Conservation (phyloP, 805 yeast species). For the Huiozyma sinensis region DNA sequence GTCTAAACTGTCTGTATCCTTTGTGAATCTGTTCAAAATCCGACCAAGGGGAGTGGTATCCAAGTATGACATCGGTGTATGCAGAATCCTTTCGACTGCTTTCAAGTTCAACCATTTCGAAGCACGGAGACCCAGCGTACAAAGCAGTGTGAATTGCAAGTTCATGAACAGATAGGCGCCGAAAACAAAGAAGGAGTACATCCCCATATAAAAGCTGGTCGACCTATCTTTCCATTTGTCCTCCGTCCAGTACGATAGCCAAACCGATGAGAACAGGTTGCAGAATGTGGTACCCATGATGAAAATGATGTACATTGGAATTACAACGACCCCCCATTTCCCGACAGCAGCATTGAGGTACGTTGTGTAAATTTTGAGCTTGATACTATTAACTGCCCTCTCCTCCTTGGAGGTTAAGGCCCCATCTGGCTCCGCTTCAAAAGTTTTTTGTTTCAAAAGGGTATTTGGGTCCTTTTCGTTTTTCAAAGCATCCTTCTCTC, state of each 20-base stretch:
- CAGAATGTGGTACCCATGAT: conserved; percentile 23
- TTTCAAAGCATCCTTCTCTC: conserved; percentile 6
- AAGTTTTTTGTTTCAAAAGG: conserved; percentile 12
- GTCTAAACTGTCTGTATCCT: conserved; percentile 78
- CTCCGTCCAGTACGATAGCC: conserved; percentile 79
- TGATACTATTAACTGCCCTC: conserved; percentile 47
- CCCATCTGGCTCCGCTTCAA: conserved; percentile 24
- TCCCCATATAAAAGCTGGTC: conserved; percentile 61
- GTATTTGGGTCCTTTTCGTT: conserved; percentile 9
- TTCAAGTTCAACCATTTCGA: conserved; percentile 46
- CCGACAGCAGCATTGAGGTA: conserved; percentile 52
- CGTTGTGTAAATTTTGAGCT: conserved; percentile 36
- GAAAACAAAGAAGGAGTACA: conserved; percentile 53
- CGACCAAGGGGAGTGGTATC: conserved; percentile 86
- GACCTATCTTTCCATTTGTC: conserved; percentile 37
- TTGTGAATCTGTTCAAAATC: conserved; percentile 74
- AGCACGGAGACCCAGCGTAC: conserved; percentile 38
- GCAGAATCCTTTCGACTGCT: conserved; percentile 52
- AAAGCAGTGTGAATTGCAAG: conserved; percentile 21
- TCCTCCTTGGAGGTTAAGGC: conserved; percentile 40
- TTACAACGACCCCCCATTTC: conserved; percentile 18
- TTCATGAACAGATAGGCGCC: conserved; percentile 36
- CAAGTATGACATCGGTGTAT: conserved; percentile 74
- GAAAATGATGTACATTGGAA: conserved; percentile 17
- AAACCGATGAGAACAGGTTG: conserved; percentile 31